phyloP scores from a whole-genome alignment of 2,329 filamentous ascomycete genomes.

The Phyllosticta citrichinensis region DNA sequence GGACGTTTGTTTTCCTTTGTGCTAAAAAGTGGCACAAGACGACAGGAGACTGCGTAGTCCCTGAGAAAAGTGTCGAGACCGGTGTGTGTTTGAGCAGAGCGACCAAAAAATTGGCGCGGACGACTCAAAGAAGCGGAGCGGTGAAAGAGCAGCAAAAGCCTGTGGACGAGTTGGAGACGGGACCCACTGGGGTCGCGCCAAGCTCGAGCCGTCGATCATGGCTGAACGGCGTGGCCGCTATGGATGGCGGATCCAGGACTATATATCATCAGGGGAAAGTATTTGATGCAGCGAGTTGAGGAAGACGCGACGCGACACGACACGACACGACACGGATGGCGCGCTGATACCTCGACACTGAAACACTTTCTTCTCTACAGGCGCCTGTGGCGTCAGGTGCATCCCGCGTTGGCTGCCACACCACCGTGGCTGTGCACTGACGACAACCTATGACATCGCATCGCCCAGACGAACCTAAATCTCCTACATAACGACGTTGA shows the following conservation, averaged over 20 bases:
- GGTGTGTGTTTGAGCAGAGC: not conserved
- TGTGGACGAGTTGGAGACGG: not conserved
- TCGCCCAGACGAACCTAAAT: not conserved
- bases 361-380: not conserved
- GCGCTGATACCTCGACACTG: not conserved
- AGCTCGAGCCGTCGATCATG: not conserved
- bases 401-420: not conserved
- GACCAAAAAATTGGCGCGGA: not conserved
- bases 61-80: not conserved
- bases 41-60: not conserved
- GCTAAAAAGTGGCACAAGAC: not conserved
- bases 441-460: not conserved
- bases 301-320: no score
- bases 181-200: not conserved
- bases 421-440: not conserved
- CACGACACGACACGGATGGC: no score
- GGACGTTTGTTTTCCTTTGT: not conserved
- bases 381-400: not conserved
- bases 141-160: slow-evolving; percentile 4
- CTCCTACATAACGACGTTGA: not conserved
- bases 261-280: no score
- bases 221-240: not conserved
- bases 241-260: not conserved
- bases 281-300: no score
- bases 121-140: not conserved